phyloP scores from a whole-genome alignment of 805 yeast genomes.

The Hagleromyces aurorensis region DNA sequence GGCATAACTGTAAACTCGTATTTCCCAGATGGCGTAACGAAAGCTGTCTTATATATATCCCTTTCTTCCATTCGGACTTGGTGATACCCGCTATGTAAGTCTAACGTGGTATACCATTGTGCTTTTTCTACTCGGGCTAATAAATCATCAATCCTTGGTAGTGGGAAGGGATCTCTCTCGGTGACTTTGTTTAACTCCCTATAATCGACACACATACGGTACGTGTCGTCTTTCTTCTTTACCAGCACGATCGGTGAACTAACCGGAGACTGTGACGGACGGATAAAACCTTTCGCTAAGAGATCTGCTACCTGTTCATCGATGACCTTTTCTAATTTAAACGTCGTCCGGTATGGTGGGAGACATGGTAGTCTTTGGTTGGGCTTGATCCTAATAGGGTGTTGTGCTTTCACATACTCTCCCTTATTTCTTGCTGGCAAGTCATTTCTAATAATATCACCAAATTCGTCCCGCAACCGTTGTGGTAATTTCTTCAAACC shows the following conservation, averaged over 20 bases:
- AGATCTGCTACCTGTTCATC: too few species aligned
- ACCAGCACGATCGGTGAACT: constrained; percentile 12
- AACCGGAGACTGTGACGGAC: constrained; percentile 9
- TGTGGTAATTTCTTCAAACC: too few species aligned
- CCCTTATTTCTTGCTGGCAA: too few species aligned
- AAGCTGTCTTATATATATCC: constrained; percentile 6
- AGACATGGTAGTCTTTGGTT: too few species aligned
- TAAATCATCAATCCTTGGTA: constrained; percentile 6
- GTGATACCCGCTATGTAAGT: constrained; percentile 10
- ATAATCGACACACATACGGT: constrained; percentile 8
- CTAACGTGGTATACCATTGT: constrained; percentile 7
- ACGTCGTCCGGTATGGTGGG: too few species aligned
- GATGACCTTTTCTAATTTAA: too few species aligned
- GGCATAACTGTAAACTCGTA: constrained; percentile 15
- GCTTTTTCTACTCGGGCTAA: constrained; percentile 3
- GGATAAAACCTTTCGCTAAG: too few species aligned
- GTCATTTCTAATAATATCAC: too few species aligned
- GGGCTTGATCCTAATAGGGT: too few species aligned
- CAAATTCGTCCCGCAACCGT: too few species aligned
- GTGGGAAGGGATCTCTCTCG: constrained; percentile 6
- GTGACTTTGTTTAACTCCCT: constrained; percentile 6
- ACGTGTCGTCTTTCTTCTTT: constrained; percentile 10
- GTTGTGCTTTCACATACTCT: too few species aligned
- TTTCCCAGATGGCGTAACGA: constrained; percentile 11
- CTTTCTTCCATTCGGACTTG: constrained; percentile 7